Evolutionary conservation across 2,329 filamentous ascomycete species (phyloP).

Genomic region (Fusarium avenaceum): DNA sequence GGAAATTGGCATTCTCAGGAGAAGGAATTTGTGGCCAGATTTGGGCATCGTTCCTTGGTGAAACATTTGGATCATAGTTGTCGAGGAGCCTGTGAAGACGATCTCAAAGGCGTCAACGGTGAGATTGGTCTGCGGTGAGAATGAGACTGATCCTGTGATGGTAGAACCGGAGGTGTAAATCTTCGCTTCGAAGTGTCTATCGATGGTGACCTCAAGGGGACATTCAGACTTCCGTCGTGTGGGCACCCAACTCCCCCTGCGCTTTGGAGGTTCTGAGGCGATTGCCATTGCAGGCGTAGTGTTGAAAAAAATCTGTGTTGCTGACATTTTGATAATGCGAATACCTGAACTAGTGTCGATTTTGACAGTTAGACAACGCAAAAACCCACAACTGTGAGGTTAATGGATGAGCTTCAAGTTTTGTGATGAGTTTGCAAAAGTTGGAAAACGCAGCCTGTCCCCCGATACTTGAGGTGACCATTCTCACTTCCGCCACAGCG

Average conservation of each 20-base stretch:
- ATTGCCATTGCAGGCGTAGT: conserved; percentile 1
- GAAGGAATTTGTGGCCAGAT: conserved; percentile 31
- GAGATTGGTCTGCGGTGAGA: conserved; percentile 22
- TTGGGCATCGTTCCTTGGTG: conserved; percentile 30
- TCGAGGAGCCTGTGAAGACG: conserved; percentile 19
- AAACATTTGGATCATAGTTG: conserved; percentile 24
- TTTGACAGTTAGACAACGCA: too few relatives aligned
- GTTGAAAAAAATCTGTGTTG: conserved; percentile 18
- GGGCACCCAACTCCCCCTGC: conserved; percentile 34
- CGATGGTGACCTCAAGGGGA: conserved; percentile 33
- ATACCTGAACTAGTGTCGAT: not conserved
- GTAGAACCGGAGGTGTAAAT: conserved; percentile 38
- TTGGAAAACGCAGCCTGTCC: not conserved
- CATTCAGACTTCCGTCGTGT: conserved; percentile 17
- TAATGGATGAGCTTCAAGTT: not conserved
- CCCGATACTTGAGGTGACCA: conserved; percentile 27
- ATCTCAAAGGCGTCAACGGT: conserved; percentile 31
- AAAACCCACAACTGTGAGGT: not conserved
- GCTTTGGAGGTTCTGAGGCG: conserved; percentile 7
- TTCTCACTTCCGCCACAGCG: conserved; percentile 35
- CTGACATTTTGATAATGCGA: conserved; percentile 9
- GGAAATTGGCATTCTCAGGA: conserved; percentile 36
- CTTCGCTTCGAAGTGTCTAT: conserved; percentile 40
- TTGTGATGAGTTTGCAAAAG: not conserved
- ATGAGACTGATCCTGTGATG: conserved; percentile 25